These are phyloP conservation scores for Chrysosphaeria jannelii DNA, from an alignment of 2,329 filamentous ascomycete species.

Conservation along the genomic window DNA sequence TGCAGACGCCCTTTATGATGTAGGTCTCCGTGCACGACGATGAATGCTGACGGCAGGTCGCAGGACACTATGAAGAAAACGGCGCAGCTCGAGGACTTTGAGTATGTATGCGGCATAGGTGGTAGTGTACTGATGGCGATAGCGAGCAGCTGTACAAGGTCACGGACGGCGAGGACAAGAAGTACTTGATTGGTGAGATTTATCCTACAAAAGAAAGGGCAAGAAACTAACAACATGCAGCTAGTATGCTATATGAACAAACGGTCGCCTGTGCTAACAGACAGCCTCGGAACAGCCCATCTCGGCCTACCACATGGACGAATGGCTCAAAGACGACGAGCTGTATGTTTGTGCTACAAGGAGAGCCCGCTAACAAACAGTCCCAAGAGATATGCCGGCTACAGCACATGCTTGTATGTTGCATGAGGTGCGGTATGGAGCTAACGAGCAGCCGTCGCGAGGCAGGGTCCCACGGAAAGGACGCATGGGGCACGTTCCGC, in stretches of 20 bases:
- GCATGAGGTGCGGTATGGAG: no score
- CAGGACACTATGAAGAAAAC: conserved; percentile 95
- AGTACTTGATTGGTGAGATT: conserved; percentile 40
- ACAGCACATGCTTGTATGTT: conserved; percentile 56
- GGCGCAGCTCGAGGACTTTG: conserved; percentile 85
- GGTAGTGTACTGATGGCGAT: neutral
- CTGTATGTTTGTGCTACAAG: conserved; percentile 12
- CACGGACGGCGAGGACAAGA: conserved; percentile 65
- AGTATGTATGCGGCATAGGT: conserved; percentile 12
- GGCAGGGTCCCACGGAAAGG: conserved; percentile 44
- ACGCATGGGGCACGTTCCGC: conserved; percentile 94
- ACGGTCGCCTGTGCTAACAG: neutral
- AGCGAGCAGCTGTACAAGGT: conserved; percentile 89
- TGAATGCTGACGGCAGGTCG: conserved; percentile 9
- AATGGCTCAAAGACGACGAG: conserved; percentile 66
- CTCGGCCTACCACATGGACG: conserved; percentile 70
- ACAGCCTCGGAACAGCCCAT: conserved; percentile 62
- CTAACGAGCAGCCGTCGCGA: conserved; percentile 38
- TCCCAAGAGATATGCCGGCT: conserved; percentile 77
- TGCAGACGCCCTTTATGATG: conserved; percentile 85
- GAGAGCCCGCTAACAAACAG: neutral
- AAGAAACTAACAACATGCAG: conserved; percentile 1
- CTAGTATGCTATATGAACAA: conserved; percentile 2
- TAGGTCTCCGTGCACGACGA: conserved; percentile 5
- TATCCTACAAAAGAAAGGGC: no score